Percentiles rank a stretch among this genome's conserved stretches.
These are phyloP conservation scores for Ceriops tagal DNA, from an alignment of 345 rosid genomes.

Conservation along the genomic window DNA sequence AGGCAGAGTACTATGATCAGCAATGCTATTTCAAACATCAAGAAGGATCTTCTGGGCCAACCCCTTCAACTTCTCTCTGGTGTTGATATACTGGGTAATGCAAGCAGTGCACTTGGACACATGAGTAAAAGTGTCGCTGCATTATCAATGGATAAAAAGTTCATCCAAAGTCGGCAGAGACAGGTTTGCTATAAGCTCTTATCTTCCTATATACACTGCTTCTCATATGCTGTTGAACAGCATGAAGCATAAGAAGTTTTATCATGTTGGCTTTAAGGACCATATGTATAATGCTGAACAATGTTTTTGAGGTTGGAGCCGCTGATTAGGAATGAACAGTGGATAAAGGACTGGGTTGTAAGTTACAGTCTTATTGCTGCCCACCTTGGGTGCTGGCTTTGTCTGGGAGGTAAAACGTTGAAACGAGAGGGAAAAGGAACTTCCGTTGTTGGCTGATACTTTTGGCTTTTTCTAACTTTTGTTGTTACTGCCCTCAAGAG, in stretches of 20 bases:
- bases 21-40: constrained; percentile 68
- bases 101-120: constrained; percentile 98
- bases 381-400: too few species aligned
- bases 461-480: not conserved
- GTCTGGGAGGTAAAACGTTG: too few species aligned
- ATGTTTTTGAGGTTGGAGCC: not conserved
- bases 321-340: not conserved
- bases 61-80: constrained; percentile 96
- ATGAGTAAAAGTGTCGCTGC: constrained; percentile 99
- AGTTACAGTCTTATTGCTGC: too few species aligned
- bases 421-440: too few species aligned
- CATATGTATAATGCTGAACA: not conserved
- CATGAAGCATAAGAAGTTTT: not conserved
- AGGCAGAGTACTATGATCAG: constrained; percentile 88
- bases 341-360: too few species aligned
- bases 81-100: constrained; percentile 95
- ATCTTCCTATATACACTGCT: not conserved
- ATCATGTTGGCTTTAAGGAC: not conserved
- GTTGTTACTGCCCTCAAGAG: not conserved
- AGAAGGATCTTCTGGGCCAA: constrained; percentile 93
- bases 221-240: not conserved
- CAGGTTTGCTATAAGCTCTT: constrained; percentile 51
- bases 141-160: constrained; percentile 93
- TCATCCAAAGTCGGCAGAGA: constrained; percentile 92
- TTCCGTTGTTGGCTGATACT: not conserved